These are phyloP conservation scores for Saccharomyces hybrid DNA, from an alignment of 1,139 yeast genomes.

Conservation along the genomic window DNA sequence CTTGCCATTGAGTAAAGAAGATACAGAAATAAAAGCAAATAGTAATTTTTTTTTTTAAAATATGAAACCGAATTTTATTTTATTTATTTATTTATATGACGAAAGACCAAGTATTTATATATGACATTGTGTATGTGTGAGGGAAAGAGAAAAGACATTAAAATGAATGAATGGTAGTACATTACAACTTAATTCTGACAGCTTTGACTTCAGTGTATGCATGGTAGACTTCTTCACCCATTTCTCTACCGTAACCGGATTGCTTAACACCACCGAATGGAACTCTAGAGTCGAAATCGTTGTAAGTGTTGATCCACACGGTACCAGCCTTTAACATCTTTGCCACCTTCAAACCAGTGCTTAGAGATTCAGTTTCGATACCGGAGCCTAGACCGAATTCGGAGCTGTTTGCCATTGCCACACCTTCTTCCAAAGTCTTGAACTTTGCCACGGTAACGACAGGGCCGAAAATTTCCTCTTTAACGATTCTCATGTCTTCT, in stretches of 20 bases:
- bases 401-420: slow-evolving; percentile 56
- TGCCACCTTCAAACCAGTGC: slow-evolving; percentile 50
- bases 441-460: slow-evolving; percentile 61
- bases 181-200: slow-evolving; percentile 45
- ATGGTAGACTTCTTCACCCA: slow-evolving; percentile 68
- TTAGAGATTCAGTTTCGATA: slow-evolving; percentile 51
- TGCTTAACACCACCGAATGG: slow-evolving; percentile 77
- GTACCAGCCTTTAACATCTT: slow-evolving; percentile 62
- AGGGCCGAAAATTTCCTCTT: slow-evolving; percentile 77
- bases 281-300: slow-evolving; percentile 62
- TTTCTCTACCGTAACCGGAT: slow-evolving; percentile 75
- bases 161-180: not conserved
- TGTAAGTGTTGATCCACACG: slow-evolving; percentile 69
- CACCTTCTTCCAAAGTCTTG: slow-evolving; percentile 54
- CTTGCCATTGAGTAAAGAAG: not conserved
- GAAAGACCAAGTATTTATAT: not conserved
- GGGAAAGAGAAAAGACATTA: not conserved
- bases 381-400: slow-evolving; percentile 82
- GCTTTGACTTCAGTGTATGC: slow-evolving; percentile 67
- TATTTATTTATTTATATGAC: not conserved
- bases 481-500: slow-evolving; percentile 53
- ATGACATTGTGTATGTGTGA: not conserved
- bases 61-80: not conserved
- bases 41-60: not conserved
- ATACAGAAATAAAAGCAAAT: too few relatives aligned